A percentile compares a stretch with the other conserved stretches of the same genome.
Conservation (phyloP, 106 monocot genomes). For the Dendrobium officinale region DNA sequence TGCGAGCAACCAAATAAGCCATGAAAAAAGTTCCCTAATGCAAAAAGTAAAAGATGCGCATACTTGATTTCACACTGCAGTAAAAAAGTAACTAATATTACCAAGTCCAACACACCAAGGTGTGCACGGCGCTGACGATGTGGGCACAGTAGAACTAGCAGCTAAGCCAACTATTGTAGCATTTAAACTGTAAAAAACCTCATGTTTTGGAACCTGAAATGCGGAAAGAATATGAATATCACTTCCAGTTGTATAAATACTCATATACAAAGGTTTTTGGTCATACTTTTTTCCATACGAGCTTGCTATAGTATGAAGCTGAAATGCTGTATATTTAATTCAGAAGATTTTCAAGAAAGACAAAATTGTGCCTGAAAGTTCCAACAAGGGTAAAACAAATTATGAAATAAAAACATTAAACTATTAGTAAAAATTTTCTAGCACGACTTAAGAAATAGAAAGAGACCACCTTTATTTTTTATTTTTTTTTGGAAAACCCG, state of each 20-base stretch:
- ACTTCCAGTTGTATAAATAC: no score
- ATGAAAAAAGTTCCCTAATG: not conserved
- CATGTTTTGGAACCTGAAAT: slow-evolving; percentile 58
- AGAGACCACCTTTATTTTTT: no score
- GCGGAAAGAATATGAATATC: not conserved
- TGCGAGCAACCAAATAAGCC: not conserved
- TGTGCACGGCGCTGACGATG: slow-evolving; percentile 8
- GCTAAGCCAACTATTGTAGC: slow-evolving; percentile 87
- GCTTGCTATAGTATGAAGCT: not conserved
- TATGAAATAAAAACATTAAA: not conserved
- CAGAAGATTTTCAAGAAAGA: not conserved
- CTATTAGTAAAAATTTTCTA: no score
- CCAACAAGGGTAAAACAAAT: not conserved
- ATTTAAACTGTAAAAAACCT: slow-evolving; percentile 82
- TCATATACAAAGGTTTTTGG: no score
- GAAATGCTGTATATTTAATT: not conserved
- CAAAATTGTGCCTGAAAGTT: not conserved
- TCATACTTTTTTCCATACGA: not conserved
- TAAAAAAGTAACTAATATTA: slow-evolving; percentile 18
- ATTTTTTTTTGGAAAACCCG: no score
- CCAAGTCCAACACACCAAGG: slow-evolving; percentile 90
- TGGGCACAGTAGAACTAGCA: slow-evolving; percentile 26
- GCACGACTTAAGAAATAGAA: no score
- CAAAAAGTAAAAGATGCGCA: not conserved
- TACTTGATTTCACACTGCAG: not conserved